These are phyloP conservation scores for Apiotrichum brassicae DNA, from an alignment of 1,284 basidiomycete genomes.

Conservation along the genomic window DNA sequence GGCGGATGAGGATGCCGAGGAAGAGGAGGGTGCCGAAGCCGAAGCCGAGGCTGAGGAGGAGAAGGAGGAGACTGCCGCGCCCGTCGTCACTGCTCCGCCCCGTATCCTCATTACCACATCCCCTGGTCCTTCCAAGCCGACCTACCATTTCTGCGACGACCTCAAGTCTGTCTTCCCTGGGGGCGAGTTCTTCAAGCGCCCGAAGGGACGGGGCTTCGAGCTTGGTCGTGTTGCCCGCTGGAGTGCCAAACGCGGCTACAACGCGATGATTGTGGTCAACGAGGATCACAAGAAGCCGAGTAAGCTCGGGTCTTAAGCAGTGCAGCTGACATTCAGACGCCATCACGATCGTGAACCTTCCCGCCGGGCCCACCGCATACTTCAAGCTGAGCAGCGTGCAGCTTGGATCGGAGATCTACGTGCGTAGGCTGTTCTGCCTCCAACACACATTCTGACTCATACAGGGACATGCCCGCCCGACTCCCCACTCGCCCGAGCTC, in stretches of 20 bases:
- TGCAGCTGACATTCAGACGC: conserved; percentile 60
- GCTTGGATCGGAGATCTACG: conserved; percentile 77
- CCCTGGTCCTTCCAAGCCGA: conserved; percentile 72
- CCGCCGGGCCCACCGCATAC: conserved; percentile 88
- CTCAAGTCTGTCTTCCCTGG: conserved; percentile 88
- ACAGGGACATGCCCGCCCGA: conserved; percentile 85
- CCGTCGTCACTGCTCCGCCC: conserved; percentile 57
- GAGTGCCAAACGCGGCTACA: conserved; percentile 78
- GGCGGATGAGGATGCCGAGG: conserved; percentile 58
- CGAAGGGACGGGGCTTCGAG: conserved; percentile 89
- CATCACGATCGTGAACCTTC: conserved; percentile 84
- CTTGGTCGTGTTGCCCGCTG: conserved; percentile 88
- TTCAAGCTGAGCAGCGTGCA: conserved; percentile 90
- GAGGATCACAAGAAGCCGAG: conserved; percentile 89
- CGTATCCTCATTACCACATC: conserved; percentile 87
- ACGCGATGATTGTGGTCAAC: conserved; percentile 85
- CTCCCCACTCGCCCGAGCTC: conserved; percentile 89
- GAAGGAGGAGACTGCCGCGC: conserved; percentile 10
- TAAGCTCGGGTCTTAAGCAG: conserved; percentile 51
- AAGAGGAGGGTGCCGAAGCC: conserved; percentile 47
- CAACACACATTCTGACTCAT: neutral
- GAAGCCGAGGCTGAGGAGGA: conserved; percentile 20
- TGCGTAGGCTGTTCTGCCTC: conserved; percentile 44
- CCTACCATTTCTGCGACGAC: conserved; percentile 86
- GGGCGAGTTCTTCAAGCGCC: conserved; percentile 82